Evolutionary conservation across 345 rosid genomes (phyloP).

Genomic region (Schrenkiella parvula): DNA sequence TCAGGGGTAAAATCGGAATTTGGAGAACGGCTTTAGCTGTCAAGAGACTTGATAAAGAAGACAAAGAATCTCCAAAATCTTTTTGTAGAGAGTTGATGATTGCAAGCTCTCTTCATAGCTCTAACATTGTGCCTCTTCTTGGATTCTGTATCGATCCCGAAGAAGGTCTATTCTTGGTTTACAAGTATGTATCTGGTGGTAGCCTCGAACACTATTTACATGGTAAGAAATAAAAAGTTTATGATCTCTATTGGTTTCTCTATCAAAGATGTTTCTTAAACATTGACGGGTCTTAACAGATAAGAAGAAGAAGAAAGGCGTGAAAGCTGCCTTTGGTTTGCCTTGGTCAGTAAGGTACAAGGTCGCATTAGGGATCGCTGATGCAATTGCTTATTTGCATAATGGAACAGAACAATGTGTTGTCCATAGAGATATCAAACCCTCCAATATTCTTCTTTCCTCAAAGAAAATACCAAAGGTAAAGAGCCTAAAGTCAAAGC

Average conservation of each 20-base stretch:
- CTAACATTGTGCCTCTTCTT: slow-evolving; percentile 79
- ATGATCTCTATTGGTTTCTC: background rate
- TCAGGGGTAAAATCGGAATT: slow-evolving; percentile 84
- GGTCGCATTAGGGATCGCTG: slow-evolving; percentile 80
- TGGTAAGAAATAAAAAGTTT: slow-evolving; percentile 40
- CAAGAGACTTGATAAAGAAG: slow-evolving; percentile 83
- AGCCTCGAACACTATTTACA: slow-evolving; percentile 88
- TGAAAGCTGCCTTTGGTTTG: slow-evolving; percentile 40
- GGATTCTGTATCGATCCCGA: slow-evolving; percentile 93
- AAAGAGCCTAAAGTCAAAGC: background rate
- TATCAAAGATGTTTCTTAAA: background rate
- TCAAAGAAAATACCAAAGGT: slow-evolving; percentile 90
- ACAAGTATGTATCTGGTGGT: slow-evolving; percentile 93
- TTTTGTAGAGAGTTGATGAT: slow-evolving; percentile 98
- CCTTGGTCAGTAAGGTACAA: slow-evolving; percentile 85
- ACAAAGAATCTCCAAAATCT: slow-evolving; percentile 86
- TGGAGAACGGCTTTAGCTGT: slow-evolving; percentile 75
- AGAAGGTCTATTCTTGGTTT: slow-evolving; percentile 89
- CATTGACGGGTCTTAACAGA: slow-evolving; percentile 36
- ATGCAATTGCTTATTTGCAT: slow-evolving; percentile 85
- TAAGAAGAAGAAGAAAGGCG: slow-evolving; percentile 70
- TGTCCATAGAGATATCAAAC: slow-evolving; percentile 96
- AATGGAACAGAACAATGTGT: slow-evolving; percentile 90
- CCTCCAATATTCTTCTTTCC: slow-evolving; percentile 93
- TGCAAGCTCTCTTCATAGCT: slow-evolving; percentile 82